phyloP scores from a whole-genome alignment of 495 filamentous ascomycete species.

The Penicillium cosmopolitanum region DNA sequence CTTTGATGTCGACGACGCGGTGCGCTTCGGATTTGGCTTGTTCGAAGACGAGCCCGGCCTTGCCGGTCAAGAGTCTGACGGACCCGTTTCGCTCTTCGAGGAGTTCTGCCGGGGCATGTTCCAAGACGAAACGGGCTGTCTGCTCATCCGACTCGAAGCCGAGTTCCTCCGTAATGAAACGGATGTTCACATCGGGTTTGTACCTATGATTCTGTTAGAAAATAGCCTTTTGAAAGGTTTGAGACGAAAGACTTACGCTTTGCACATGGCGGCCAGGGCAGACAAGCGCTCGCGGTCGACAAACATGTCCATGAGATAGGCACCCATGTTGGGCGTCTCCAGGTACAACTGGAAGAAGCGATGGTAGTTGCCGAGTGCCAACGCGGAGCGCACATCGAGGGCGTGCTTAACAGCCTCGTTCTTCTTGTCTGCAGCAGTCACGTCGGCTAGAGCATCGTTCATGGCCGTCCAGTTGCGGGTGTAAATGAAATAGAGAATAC shows the following conservation, averaged over 20 bases:
- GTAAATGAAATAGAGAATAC: constrained; percentile 99
- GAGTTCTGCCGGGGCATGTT: constrained; percentile 72
- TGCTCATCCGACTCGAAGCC: constrained; percentile 93
- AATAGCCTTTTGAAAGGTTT: constrained; percentile 13
- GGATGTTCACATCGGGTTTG: constrained; percentile 83
- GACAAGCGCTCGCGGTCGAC: constrained; percentile 88
- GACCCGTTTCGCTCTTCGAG: constrained; percentile 76
- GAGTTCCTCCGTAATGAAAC: constrained; percentile 93
- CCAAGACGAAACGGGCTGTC: constrained; percentile 83
- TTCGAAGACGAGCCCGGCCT: constrained; percentile 76
- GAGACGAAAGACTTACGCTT: constrained; percentile 69
- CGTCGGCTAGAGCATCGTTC: constrained; percentile 96
- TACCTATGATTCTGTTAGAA: constrained; percentile 67
- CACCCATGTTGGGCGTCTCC: constrained; percentile 95
- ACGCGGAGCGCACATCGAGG: constrained; percentile 83
- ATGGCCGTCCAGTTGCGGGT: constrained; percentile 97
- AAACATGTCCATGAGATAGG: constrained; percentile 99
- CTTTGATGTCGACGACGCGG: constrained; percentile 90
- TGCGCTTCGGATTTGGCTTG: constrained; percentile 70
- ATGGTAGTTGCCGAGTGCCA: constrained; percentile 95
- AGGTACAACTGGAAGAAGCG: constrained; percentile 95
- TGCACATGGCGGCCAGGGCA: constrained; percentile 88
- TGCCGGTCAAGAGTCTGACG: constrained; percentile 73
- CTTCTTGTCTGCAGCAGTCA: constrained; percentile 94
- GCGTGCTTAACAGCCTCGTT: constrained; percentile 86